A percentile compares a stretch with the other conserved stretches of the same genome.
These are phyloP conservation scores for Cydonia oblonga DNA, from an alignment of 331 rosid genomes.

Conservation along the genomic window DNA sequence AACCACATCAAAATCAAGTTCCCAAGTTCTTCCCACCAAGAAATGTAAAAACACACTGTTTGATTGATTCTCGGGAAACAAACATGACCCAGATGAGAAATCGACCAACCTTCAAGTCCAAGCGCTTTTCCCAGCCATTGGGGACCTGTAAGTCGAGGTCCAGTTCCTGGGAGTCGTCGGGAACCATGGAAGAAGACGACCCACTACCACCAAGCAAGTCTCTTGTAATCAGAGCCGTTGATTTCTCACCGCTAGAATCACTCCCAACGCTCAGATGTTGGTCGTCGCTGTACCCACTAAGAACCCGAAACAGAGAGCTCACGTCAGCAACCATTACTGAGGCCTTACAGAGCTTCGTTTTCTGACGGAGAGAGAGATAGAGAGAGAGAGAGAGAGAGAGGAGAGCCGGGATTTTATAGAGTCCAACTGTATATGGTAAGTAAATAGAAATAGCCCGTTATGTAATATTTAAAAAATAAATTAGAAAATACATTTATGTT, in stretches of 20 bases:
- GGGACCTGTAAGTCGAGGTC: constrained; percentile 98
- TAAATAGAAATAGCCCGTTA: constrained; percentile 31
- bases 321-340: constrained; percentile 78
- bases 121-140: constrained; percentile 76
- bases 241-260: constrained; percentile 49
- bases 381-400: too few relatives aligned
- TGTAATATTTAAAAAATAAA: not conserved
- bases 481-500: not conserved
- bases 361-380: not conserved
- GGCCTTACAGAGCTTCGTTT: not conserved
- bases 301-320: constrained; percentile 57
- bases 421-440: constrained; percentile 13
- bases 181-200: constrained; percentile 19
- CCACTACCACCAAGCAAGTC: constrained; percentile 76
- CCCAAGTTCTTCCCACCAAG: not conserved
- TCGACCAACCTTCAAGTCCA: constrained; percentile 75
- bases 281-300: constrained; percentile 58
- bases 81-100: constrained; percentile 6
- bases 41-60: not conserved
- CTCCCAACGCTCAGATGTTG: constrained; percentile 54
- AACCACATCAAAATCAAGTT: not conserved
- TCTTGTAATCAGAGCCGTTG: constrained; percentile 70
- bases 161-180: constrained; percentile 63
- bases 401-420: constrained; percentile 14
- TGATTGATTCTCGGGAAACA: constrained; percentile 17